Percentiles rank a stretch among this genome's conserved stretches.
Evolutionary conservation across 495 filamentous ascomycete species (phyloP).

Genomic region (Aspergillus steynii): DNA sequence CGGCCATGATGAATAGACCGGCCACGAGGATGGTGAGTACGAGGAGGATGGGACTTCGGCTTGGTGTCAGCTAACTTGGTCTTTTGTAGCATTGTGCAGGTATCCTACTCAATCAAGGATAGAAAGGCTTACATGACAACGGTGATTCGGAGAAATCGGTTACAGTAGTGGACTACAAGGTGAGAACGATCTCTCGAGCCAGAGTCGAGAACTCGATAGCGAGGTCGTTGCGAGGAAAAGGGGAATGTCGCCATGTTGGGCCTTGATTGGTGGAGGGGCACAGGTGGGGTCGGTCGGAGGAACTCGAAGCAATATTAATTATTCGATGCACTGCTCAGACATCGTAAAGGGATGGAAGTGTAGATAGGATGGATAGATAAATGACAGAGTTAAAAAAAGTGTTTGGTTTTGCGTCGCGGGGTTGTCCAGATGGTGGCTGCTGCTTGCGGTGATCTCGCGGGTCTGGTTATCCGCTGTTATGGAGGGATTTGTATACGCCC

Average conservation of each 20-base stretch:
- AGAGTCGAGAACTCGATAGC: neutral
- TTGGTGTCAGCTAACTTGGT: neutral
- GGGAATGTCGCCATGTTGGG: neutral
- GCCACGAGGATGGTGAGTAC: slow-evolving; percentile 11
- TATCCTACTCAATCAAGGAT: neutral
- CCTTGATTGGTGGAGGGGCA: neutral
- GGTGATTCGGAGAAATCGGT: neutral
- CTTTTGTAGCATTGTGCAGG: neutral
- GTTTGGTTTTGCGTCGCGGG: neutral
- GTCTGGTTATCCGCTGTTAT: neutral
- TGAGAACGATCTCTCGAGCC: neutral
- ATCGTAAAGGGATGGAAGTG: neutral
- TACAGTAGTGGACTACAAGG: neutral
- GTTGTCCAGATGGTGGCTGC: neutral
- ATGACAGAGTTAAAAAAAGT: neutral
- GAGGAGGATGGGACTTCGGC: slow-evolving; percentile 6
- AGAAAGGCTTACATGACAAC: slow-evolving; percentile 6
- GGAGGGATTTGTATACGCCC: no score
- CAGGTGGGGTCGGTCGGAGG: neutral
- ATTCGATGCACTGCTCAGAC: neutral
- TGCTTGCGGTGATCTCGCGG: neutral
- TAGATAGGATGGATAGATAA: neutral
- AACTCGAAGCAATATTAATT: neutral
- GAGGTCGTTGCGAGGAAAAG: neutral
- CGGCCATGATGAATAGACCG: slow-evolving; percentile 7